A percentile compares a stretch with the other conserved stretches of the same genome.
These are phyloP conservation scores for Luzula sylvatica DNA, from an alignment of 176 grass and related monocot genomes.

Conservation along the genomic window DNA sequence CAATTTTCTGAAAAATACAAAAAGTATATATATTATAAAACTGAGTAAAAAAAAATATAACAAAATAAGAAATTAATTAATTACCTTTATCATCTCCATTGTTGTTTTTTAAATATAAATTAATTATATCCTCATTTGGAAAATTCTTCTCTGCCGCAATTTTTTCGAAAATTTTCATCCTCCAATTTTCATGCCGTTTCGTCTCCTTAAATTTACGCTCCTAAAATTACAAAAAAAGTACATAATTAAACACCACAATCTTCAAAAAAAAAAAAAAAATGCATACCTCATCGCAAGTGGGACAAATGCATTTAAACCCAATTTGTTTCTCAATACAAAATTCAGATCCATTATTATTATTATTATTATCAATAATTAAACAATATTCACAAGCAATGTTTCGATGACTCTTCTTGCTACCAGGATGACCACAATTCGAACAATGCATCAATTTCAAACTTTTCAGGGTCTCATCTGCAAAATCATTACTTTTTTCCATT, in stretches of 20 bases:
- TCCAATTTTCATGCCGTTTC: slow-evolving; percentile 65
- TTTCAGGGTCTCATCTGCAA: slow-evolving; percentile 23
- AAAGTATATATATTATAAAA: not conserved
- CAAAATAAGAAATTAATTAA: not conserved
- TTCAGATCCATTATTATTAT: not conserved
- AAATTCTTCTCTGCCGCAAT: slow-evolving; percentile 68
- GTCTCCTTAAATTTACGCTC: slow-evolving; percentile 45
- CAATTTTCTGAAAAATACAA: slow-evolving; percentile 41
- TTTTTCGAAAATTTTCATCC: slow-evolving; percentile 68
- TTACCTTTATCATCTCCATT: slow-evolving; percentile 49
- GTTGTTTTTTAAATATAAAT: slow-evolving; percentile 59
- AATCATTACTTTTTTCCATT: slow-evolving; percentile 29
- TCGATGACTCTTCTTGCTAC: slow-evolving; percentile 65
- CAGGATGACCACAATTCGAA: slow-evolving; percentile 81
- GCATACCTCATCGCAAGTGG: slow-evolving; percentile 59
- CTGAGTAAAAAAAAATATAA: no score
- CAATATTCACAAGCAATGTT: slow-evolving; percentile 74
- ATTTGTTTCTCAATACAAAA: slow-evolving; percentile 54
- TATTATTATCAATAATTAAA: slow-evolving; percentile 32
- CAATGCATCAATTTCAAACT: slow-evolving; percentile 44
- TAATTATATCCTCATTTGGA: slow-evolving; percentile 83
- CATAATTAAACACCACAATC: not conserved
- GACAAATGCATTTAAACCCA: slow-evolving; percentile 70
- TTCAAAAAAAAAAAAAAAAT: slow-evolving; percentile 4
- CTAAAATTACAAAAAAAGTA: slow-evolving; percentile 29